Percentiles rank a stretch among this genome's conserved stretches.
Evolutionary conservation across 441 rosid genomes (phyloP).

Genomic region (Erodium texanum): DNA sequence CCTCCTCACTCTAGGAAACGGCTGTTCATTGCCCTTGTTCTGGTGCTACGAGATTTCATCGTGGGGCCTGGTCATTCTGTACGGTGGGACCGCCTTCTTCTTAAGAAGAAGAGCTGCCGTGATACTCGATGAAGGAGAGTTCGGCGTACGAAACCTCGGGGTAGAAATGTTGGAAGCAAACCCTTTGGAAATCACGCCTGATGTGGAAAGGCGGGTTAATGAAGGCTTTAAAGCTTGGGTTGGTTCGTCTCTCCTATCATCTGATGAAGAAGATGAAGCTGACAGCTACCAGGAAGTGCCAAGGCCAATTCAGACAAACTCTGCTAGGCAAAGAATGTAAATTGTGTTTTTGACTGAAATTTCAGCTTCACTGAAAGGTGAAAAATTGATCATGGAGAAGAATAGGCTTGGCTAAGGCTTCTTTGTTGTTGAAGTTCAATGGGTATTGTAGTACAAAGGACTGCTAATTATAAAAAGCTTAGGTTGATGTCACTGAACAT

Average conservation of each 20-base stretch:
- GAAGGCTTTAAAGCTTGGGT: constrained; percentile 86
- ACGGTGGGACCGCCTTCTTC: constrained; percentile 57
- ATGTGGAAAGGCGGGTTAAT: constrained; percentile 61
- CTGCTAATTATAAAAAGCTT: neutral
- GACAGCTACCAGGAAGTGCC: constrained; percentile 40
- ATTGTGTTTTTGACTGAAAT: neutral
- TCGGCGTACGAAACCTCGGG: constrained; percentile 46
- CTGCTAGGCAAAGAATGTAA: constrained; percentile 38
- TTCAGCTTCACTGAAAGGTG: neutral
- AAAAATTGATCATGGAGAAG: neutral
- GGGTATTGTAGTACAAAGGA: neutral
- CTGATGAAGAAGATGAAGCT: constrained; percentile 80
- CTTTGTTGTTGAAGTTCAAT: neutral
- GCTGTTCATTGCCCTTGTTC: constrained; percentile 71
- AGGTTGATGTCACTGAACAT: neutral
- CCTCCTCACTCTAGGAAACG: constrained; percentile 75
- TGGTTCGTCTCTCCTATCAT: constrained; percentile 73
- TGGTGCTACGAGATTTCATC: constrained; percentile 87
- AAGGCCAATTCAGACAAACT: constrained; percentile 20
- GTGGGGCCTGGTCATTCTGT: constrained; percentile 68
- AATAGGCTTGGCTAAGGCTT: neutral
- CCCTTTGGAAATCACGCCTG: constrained; percentile 60
- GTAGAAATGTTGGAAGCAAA: constrained; percentile 78
- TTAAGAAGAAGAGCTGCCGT: constrained; percentile 62
- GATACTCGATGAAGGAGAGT: constrained; percentile 60